Conservation (phyloP, 164 flowering plant genomes). For the Umbellularia californica region DNA sequence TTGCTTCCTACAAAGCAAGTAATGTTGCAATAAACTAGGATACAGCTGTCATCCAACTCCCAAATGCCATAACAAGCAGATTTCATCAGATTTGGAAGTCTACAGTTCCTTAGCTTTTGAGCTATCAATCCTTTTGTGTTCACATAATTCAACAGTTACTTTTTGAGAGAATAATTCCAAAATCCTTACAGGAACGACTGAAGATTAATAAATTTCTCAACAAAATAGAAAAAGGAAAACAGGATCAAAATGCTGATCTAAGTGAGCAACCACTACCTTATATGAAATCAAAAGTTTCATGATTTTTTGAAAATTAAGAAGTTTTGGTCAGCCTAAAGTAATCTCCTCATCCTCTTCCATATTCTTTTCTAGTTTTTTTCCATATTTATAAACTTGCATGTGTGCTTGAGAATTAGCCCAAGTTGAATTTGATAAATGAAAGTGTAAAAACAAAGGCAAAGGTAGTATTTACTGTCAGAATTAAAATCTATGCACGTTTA, state of each 20-base stretch:
- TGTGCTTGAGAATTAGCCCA: not conserved
- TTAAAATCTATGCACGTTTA: not conserved
- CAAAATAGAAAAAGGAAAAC: too few relatives aligned
- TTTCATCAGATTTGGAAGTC: not conserved
- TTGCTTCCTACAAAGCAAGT: conserved; percentile 65
- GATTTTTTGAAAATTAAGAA: too few relatives aligned
- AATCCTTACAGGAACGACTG: not conserved
- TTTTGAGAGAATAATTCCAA: not conserved
- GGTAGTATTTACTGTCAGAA: not conserved
- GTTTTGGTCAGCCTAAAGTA: not conserved
- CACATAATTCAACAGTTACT: not conserved
- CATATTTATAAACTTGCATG: not conserved
- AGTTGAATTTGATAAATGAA: not conserved
- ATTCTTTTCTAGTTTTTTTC: not conserved
- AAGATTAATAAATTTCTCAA: too few relatives aligned
- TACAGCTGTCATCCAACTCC: not conserved
- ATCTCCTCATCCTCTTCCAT: not conserved
- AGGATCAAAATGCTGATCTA: too few relatives aligned
- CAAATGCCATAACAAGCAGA: not conserved
- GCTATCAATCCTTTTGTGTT: not conserved
- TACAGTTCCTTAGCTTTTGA: not conserved
- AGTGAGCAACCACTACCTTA: not conserved
- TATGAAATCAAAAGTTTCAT: too few relatives aligned
- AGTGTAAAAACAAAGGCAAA: not conserved
- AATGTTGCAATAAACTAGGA: not conserved